Conservation (phyloP, 2,329 filamentous ascomycete genomes). For the Cordyceps militaris region DNA sequence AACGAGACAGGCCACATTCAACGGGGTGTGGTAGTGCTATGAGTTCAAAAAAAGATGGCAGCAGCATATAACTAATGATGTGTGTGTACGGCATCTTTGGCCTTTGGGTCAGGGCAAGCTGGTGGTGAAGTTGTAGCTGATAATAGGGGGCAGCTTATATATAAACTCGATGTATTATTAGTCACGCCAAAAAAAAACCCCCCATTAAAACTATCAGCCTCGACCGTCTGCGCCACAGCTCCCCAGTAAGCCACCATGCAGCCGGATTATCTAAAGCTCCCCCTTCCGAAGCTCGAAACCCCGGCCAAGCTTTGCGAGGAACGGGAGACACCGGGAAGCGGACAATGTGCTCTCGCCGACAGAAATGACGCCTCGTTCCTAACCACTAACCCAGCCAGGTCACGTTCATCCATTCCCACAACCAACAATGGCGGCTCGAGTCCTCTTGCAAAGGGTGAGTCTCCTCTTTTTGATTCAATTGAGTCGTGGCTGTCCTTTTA, state of each 20-base stretch:
- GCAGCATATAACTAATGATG: neutral
- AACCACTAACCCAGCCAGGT: neutral
- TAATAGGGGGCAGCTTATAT: too few species aligned
- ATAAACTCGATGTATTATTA: too few species aligned
- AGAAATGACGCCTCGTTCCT: conserved; percentile 13
- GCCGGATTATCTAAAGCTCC: conserved; percentile 2
- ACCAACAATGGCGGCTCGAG: conserved; percentile 13
- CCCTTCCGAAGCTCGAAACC: conserved; percentile 1
- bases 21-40: neutral
- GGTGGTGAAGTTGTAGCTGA: too few species aligned
- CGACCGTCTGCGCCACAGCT: neutral
- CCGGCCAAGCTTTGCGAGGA: neutral
- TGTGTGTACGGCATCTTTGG: too few species aligned
- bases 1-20: neutral
- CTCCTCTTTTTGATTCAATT: neutral
- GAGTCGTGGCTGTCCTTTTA: neutral
- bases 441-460: conserved; percentile 12
- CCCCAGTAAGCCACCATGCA: neutral
- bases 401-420: neutral
- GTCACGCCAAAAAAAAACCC: too few species aligned
- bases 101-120: too few species aligned
- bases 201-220: neutral
- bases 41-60: neutral
- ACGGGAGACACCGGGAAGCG: conserved; percentile 12
- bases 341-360: conserved; percentile 10